Conservation (phyloP, 192 early-diverging fungal genomes). For the Phycomyces nitens region DNA sequence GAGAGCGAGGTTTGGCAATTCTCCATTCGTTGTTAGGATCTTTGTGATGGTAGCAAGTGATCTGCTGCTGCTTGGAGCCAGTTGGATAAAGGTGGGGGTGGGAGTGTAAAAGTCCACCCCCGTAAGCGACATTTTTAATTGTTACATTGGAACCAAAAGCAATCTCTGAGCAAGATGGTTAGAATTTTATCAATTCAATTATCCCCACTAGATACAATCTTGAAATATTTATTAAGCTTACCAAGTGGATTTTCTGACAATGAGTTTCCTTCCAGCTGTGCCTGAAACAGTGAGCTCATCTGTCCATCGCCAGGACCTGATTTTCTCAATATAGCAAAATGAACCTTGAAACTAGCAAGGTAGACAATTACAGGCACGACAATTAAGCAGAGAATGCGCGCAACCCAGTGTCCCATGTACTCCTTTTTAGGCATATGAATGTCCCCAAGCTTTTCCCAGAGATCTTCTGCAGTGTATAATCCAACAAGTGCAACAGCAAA, state of each 20-base stretch:
- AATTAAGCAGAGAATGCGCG: conserved; percentile 77
- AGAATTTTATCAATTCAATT: too few species aligned
- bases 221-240: conserved; percentile 30
- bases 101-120: conserved; percentile 92
- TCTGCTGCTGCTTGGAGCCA: conserved; percentile 93
- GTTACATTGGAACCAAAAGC: conserved; percentile 89
- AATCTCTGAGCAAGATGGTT: conserved; percentile 70
- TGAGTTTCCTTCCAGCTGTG: conserved; percentile 76
- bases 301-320: conserved; percentile 84
- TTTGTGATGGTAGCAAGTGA: conserved; percentile 91
- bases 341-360: conserved; percentile 75
- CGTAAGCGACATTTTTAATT: conserved; percentile 76
- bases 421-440: conserved; percentile 52
- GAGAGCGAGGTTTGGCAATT: conserved; percentile 55
- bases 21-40: conserved; percentile 94
- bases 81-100: conserved; percentile 81
- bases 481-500: conserved; percentile 90
- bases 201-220: too few species aligned
- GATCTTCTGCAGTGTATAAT: conserved; percentile 86
- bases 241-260: conserved; percentile 79
- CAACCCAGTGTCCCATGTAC: conserved; percentile 83
- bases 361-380: conserved; percentile 81
- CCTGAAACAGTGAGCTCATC: conserved; percentile 98
- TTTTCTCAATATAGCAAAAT: conserved; percentile 82
- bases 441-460: conserved; percentile 86